Percentiles rank a stretch among this genome's conserved stretches.
Conservation (phyloP, 257 asterid species). For the Solanum boliviense region DNA sequence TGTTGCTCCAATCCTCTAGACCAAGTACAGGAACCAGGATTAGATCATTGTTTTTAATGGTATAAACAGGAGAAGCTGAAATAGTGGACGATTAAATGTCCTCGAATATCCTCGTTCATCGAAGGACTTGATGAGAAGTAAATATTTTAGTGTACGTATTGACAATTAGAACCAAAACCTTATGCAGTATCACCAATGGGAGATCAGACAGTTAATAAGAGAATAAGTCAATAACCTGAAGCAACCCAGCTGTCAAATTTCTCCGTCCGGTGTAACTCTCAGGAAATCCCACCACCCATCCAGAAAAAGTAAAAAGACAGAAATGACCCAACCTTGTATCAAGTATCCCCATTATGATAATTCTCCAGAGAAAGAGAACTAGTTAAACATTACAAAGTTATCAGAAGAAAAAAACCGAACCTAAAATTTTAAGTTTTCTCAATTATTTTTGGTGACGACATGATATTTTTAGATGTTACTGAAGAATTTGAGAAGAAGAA, state of each 20-base stretch:
- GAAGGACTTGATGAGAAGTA: neutral
- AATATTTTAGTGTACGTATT: neutral
- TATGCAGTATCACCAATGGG: neutral
- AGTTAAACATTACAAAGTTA: neutral
- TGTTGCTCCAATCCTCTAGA: neutral
- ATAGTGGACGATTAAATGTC: neutral
- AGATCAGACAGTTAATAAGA: neutral
- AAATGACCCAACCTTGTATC: neutral
- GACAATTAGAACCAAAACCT: neutral
- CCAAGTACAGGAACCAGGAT: neutral
- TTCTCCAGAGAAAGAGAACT: neutral
- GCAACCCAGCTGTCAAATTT: neutral
- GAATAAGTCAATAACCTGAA: neutral
- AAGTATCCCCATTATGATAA: neutral
- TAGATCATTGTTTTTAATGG: neutral
- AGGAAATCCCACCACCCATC: neutral
- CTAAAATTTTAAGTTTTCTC: neutral
- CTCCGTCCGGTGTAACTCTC: neutral
- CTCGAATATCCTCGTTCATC: neutral
- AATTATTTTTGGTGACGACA: neutral
- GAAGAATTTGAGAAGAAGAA: neutral
- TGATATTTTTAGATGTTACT: neutral
- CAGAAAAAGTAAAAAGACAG: neutral
- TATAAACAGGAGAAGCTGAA: neutral
- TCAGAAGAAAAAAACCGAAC: neutral